Evolutionary conservation across 2,329 filamentous ascomycete genomes (phyloP).

Genomic region (Trichoderma arundinaceum): DNA sequence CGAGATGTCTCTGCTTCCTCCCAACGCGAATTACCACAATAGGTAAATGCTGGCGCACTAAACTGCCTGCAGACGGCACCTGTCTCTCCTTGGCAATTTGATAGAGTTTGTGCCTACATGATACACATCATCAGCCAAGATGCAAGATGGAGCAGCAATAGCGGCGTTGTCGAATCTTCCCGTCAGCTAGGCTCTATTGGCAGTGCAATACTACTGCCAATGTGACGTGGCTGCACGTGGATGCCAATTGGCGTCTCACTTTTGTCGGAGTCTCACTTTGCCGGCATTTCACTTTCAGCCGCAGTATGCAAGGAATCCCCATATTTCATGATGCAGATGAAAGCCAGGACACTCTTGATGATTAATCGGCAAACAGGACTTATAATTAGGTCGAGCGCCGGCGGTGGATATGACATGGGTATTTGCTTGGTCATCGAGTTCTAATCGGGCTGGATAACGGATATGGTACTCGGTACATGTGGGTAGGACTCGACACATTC

Average conservation of each 20-base stretch:
- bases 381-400: too few species aligned
- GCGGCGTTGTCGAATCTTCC: neutral
- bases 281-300: neutral
- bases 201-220: neutral
- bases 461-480: neutral
- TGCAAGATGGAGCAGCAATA: too few species aligned
- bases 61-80: too few species aligned
- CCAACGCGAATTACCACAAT: neutral
- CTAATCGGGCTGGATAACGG: neutral
- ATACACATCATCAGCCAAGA: neutral
- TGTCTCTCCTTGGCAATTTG: too few species aligned
- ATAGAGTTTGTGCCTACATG: neutral
- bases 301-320: neutral
- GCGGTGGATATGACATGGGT: too few species aligned
- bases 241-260: neutral
- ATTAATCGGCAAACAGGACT: neutral
- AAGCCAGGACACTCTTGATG: neutral
- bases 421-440: neutral
- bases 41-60: neutral
- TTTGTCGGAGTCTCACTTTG: neutral
- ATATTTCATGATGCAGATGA: neutral
- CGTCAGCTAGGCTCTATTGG: neutral
- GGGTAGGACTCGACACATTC: neutral
- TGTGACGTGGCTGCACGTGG: neutral
- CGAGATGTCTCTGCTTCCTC: neutral